Percentiles rank a stretch among this genome's conserved stretches.
Conservation (phyloP, 2,329 filamentous ascomycete genomes). For the Colletotrichum graminicola region DNA sequence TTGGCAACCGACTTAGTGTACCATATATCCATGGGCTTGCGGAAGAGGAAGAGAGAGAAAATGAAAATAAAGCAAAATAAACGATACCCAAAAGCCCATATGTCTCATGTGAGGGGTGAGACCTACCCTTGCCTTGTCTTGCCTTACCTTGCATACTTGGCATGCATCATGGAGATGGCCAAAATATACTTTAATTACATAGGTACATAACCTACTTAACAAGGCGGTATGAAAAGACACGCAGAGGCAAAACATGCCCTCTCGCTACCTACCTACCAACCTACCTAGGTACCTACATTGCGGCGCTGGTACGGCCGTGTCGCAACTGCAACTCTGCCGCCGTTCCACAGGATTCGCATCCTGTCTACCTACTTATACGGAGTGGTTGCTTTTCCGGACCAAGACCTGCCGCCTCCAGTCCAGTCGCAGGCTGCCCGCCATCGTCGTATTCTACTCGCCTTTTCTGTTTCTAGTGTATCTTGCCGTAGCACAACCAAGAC, state of each 20-base stretch:
- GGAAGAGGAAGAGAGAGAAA: neutral
- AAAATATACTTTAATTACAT: neutral
- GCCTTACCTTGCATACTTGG: neutral
- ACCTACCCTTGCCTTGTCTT: neutral
- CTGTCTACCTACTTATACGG: constrained; percentile 20
- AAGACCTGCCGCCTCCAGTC: constrained; percentile 12
- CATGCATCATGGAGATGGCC: neutral
- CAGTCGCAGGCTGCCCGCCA: constrained; percentile 19
- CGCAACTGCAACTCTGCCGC: constrained; percentile 34
- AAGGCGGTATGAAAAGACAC: too few species aligned
- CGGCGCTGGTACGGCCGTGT: neutral
- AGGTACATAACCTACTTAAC: neutral
- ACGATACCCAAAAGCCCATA: constrained; percentile 1
- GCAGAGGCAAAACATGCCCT: neutral
- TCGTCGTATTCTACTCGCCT: constrained; percentile 13
- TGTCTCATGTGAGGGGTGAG: constrained; percentile 14
- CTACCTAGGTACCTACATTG: neutral
- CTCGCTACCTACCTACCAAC: neutral
- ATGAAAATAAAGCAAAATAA: neutral
- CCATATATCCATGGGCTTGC: constrained; percentile 1
- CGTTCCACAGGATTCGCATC: constrained; percentile 34
- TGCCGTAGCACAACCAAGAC: constrained; percentile 11
- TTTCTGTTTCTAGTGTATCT: constrained; percentile 14
- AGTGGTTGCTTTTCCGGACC: constrained; percentile 7
- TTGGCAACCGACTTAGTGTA: constrained; percentile 23